These are phyloP conservation scores for Thraustochytrium striatum DNA, from an alignment of 352 stramenopile species.

Conservation along the genomic window DNA sequence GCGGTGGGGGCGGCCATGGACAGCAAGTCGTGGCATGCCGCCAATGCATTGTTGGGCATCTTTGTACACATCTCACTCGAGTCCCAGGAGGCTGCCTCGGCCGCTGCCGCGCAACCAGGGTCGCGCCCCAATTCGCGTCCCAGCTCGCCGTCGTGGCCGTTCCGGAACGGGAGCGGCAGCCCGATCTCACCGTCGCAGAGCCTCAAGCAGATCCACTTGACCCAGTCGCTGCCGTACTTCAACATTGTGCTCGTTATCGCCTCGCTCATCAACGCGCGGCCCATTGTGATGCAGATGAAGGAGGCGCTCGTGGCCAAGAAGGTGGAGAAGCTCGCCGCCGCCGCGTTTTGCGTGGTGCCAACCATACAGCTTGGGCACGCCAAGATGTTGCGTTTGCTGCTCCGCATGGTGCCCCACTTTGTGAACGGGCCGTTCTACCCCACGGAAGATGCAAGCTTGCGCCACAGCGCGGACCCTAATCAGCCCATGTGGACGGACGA, in stretches of 20 bases:
- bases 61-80: background rate
- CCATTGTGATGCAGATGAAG: background rate
- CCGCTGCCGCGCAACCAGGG: no score
- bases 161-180: no score
- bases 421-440: constrained; percentile 20
- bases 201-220: no score
- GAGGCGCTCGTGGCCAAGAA: background rate
- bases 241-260: constrained; percentile 8
- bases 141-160: no score
- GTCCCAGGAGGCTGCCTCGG: background rate
- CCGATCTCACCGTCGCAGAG: no score
- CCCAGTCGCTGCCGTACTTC: background rate
- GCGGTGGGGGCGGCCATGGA: background rate
- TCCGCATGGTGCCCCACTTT: background rate
- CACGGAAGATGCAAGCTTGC: no score
- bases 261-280: background rate
- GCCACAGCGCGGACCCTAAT: background rate
- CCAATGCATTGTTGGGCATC: background rate
- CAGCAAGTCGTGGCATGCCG: background rate
- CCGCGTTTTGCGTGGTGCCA: background rate
- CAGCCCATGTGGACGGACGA: background rate
- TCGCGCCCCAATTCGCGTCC: no score
- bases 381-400: constrained; percentile 15
- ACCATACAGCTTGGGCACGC: background rate
- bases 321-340: background rate